Base-by-base conservation (phyloP, 352 stramenopile genomes). In the Globisporangium paddicum region DNA sequence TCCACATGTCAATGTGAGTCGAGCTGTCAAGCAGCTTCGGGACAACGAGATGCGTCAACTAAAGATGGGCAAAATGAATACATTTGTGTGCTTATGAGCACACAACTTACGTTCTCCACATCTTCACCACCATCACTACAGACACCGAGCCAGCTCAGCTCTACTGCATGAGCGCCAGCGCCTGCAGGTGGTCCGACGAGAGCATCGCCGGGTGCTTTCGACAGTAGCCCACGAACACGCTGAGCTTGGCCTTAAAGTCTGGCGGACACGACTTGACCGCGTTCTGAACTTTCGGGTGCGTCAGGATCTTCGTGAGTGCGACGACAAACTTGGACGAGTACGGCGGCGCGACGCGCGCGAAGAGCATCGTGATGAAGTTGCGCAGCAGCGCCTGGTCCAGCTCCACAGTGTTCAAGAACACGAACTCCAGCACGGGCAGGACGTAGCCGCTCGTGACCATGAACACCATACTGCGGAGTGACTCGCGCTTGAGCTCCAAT, bases 371-470 rank as follows among this genome's bases (percentile, higher is more conserved):
- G 54, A 93, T 79, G 51, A 95, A 95, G 68, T 93, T 90, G 44
- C 86, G 83, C 14, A 95, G 67, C 35, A 95, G 63, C 9, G 86
- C 83, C 55, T 95, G 86, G 59, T 95, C 86, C 7, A 95, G 67
- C 45, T 93, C 82, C 13, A 86, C 51, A 3, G 80, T 92, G 70
- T 93, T 92, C 6, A 75, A 78, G 19, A 79, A 80, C 40, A 95
- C 77, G 53, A 93, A 95, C 63, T 93, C 82, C 19, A 95, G 65
- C 18, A 95, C 83, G 0, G 86, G 86, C 19, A 95, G 60, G 7
- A 95, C 83, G 40, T 95, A 95, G 38, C 86, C 86, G 59, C 77
- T 89, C 5, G 83, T 92, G 62, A 95, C 91, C 77, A 95, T 88
- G 55, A 89, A 90, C 19, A 92, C 82, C 86, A 95, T 93, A 37